A percentile compares a stretch with the other conserved stretches of the same genome.
phyloP scores from a whole-genome alignment of 2,329 filamentous ascomycete species.

The Acephala macrosclerotiorum region DNA sequence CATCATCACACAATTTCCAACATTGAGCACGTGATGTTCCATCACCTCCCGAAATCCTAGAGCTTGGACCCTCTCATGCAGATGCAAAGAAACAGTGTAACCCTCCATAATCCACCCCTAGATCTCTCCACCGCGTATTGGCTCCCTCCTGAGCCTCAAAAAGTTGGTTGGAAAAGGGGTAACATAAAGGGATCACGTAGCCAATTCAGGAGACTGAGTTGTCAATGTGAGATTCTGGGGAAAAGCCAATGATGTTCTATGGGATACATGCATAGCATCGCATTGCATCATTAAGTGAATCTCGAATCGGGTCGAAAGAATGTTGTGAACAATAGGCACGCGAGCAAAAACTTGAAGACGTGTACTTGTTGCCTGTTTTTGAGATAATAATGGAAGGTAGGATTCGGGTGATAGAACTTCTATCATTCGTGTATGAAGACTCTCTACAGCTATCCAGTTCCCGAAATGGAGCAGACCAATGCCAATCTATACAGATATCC shows the following conservation, averaged over 20 bases:
- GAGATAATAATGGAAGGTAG: neutral
- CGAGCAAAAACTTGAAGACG: neutral
- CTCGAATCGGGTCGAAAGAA: too few species aligned
- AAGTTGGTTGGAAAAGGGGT: constrained; percentile 3
- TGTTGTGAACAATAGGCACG: neutral
- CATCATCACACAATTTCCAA: neutral
- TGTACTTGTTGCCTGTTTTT: neutral
- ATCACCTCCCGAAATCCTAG: neutral
- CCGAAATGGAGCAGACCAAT: neutral
- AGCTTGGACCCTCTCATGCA: neutral
- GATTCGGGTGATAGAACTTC: neutral
- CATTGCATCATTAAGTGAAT: neutral
- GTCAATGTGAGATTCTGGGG: neutral
- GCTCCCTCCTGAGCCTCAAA: neutral
- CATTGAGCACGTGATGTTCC: neutral
- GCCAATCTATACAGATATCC: constrained; percentile 3
- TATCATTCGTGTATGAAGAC: neutral
- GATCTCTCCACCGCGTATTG: neutral
- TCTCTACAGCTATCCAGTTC: neutral
- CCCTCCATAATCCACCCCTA: neutral
- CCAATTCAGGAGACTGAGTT: too few species aligned
- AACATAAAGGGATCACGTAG: too few species aligned
- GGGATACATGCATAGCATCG: neutral
- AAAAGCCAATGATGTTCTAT: neutral
- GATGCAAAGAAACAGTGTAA: neutral